Conservation (phyloP, 169 alveolate species). For the Theileria annulata region DNA sequence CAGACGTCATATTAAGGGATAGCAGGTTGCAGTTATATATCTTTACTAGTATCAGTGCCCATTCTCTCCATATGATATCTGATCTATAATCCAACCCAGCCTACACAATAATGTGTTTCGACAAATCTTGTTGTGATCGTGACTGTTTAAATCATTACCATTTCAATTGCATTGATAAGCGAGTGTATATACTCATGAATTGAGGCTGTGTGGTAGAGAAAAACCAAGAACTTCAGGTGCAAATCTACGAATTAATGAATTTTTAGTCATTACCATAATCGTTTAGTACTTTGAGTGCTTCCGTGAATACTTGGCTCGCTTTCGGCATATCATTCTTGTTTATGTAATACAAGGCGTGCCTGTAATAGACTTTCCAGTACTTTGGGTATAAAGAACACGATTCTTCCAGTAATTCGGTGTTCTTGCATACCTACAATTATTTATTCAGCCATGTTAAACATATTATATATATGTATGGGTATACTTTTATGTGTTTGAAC, state of each 20-base stretch:
- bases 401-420: conserved; percentile 37
- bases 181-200: conserved; percentile 76
- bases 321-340: conserved; percentile 19
- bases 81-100: conserved; percentile 76
- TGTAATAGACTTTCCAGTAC: conserved; percentile 61
- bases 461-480: background rate
- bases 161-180: conserved; percentile 61
- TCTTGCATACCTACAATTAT: conserved; percentile 31
- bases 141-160: too few relatives aligned
- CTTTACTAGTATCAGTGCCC: conserved; percentile 66
- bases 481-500: conserved; percentile 50
- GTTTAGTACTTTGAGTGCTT: conserved; percentile 23
- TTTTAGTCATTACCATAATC: conserved; percentile 30
- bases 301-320: conserved; percentile 50
- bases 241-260: conserved; percentile 3
- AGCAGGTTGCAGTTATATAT: conserved; percentile 71
- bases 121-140: too few relatives aligned
- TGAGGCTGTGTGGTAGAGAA: conserved; percentile 75
- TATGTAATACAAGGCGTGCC: conserved; percentile 57
- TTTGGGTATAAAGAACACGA: conserved; percentile 54
- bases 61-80: conserved; percentile 74
- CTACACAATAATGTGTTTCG: background rate
- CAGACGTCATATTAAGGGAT: conserved; percentile 50
- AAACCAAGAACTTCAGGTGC: conserved; percentile 59
- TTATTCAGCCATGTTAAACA: background rate